Evolutionary conservation across 352 stramenopile genomes (phyloP).

Genomic region (Phytophthora sansomeana): DNA sequence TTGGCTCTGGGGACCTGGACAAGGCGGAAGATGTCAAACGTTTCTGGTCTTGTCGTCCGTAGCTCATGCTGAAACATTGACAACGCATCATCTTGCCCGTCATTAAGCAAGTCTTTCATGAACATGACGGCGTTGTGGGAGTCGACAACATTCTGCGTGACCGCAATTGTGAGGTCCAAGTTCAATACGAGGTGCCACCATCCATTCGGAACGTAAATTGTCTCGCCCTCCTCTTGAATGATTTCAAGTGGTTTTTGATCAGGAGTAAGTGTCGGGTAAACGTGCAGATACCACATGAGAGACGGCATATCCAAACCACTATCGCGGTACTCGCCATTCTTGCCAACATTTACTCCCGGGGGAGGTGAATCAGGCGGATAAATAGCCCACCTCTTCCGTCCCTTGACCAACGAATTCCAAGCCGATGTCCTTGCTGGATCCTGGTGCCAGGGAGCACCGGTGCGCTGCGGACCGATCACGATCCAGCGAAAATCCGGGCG

Average conservation of each 20-base stretch:
- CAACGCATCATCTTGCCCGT: slow-evolving; percentile 70
- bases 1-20: slow-evolving; percentile 62
- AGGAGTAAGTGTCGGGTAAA: slow-evolving; percentile 80
- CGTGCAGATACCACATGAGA: slow-evolving; percentile 85
- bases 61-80: slow-evolving; percentile 62
- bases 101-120: slow-evolving; percentile 70
- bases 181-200: slow-evolving; percentile 99
- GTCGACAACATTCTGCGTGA: slow-evolving; percentile 97
- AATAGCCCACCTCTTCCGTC: slow-evolving; percentile 96
- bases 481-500: slow-evolving; percentile 84
- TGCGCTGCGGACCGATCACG: slow-evolving; percentile 83
- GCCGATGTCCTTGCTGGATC: slow-evolving; percentile 96
- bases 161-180: slow-evolving; percentile 93
- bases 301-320: slow-evolving; percentile 82
- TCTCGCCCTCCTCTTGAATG: slow-evolving; percentile 94
- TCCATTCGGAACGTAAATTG: slow-evolving; percentile 97
- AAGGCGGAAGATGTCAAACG: slow-evolving; percentile 73
- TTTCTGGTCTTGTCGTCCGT: slow-evolving; percentile 53
- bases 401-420: slow-evolving; percentile 96
- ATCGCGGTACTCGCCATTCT: slow-evolving; percentile 62
- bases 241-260: slow-evolving; percentile 83
- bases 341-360: slow-evolving; percentile 67
- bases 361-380: slow-evolving; percentile 91
- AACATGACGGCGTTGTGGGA: slow-evolving; percentile 85
- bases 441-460: slow-evolving; percentile 95